Percentiles rank a stretch among this genome's conserved stretches.
Evolutionary conservation across 805 yeast species (phyloP).

Genomic region (Metschnikowia santaceciliae): DNA sequence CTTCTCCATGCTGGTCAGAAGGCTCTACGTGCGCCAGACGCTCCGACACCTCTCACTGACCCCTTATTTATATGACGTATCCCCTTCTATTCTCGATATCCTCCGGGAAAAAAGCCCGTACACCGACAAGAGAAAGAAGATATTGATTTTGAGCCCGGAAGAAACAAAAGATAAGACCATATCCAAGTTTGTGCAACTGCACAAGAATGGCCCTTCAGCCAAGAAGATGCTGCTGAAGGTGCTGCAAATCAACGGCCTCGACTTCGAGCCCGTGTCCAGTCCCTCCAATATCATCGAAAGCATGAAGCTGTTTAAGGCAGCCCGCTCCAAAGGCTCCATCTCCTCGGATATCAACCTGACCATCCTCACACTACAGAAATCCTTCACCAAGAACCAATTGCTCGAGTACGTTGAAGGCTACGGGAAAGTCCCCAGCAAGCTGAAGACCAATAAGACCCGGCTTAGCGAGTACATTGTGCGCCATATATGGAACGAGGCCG

Average conservation of each 20-base stretch:
- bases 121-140: slow-evolving; percentile 6
- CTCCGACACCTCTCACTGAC: slow-evolving; percentile 4
- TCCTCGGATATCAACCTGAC: slow-evolving; percentile 6
- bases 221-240: neutral
- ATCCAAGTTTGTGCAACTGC: slow-evolving; percentile 3
- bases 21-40: neutral
- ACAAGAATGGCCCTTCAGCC: neutral
- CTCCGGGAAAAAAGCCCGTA: slow-evolving; percentile 4
- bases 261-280: neutral
- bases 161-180: slow-evolving; percentile 15
- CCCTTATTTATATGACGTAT: neutral
- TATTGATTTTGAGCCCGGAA: slow-evolving; percentile 16
- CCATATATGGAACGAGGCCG: slow-evolving; percentile 33
- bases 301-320: slow-evolving; percentile 8
- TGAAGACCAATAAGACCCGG: slow-evolving; percentile 13
- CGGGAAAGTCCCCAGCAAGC: neutral
- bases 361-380: slow-evolving; percentile 5
- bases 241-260: neutral
- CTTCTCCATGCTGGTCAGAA: neutral
- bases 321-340: neutral
- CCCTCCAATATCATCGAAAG: neutral
- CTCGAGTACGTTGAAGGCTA: slow-evolving; percentile 7
- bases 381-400: slow-evolving; percentile 16
- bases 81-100: slow-evolving; percentile 7
- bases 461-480: slow-evolving; percentile 27